Evolutionary conservation across 2,329 filamentous ascomycete genomes (phyloP), one percentile per base, ranked within the genome.

Genomic region (Fusarium setosum): DNA sequence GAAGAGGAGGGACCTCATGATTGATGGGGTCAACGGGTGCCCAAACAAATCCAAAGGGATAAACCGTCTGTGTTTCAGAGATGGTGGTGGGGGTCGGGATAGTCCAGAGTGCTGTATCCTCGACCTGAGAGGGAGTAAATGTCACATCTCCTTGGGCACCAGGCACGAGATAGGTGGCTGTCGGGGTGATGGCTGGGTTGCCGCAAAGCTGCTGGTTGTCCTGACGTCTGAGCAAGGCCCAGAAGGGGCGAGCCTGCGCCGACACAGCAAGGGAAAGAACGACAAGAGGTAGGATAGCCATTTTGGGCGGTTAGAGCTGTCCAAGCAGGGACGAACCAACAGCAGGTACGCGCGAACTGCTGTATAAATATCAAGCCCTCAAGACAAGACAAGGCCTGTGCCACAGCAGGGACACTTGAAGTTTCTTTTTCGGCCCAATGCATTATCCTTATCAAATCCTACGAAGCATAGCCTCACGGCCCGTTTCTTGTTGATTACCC

Each of bases 31-130:
- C 57, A n/a, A 50, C 51, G 10, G 45, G 52, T n/a, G 47, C 52
- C 57, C 57, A 60, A 6, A 60, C 45, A 47, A 56, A 60, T 38
- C 57, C 57, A 29, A 60, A 60, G 4, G 57, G 57, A 47, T 60
- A 60, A 15, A 60, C 26, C 13, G 52, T 60, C 31, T 56, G 37
- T 11, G 52, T 47, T 20, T 56, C 38, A 2, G 45, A 56, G 4
- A 51, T 51, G 3, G 52, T 40, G 13, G 44, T 49, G n/a, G 57
- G 52, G 3, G 44, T 60, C 11, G 40, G 45, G 4, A 60, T 29
- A 1, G 52, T 45, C 57, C 57, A 60, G 18, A 56, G 52, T 15
- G 52, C 44, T 15, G 37, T 40, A 52, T 56, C 52, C 37, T 34
- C 24, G 32, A 60, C 57, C 10, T 55, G 57, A 13, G 57, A 60